Percentiles rank a stretch among this genome's conserved stretches.
Conservation (phyloP, 208 protist species). For the Trypanosoma platydactyli region DNA sequence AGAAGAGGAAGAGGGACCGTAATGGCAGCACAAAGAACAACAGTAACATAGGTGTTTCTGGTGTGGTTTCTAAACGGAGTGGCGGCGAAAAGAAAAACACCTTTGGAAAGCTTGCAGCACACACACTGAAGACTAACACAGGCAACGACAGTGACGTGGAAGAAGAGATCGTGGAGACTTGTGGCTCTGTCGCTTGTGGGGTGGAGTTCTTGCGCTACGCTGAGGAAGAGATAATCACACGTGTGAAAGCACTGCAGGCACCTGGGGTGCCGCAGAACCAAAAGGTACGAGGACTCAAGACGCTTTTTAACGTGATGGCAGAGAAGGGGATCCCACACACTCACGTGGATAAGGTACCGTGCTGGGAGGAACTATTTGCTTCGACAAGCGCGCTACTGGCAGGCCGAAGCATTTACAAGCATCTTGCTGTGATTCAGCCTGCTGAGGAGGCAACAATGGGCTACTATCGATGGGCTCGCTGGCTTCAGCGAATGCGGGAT, state of each 20-base stretch:
- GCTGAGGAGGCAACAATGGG: constrained; percentile 42
- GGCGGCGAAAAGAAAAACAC: constrained; percentile 19
- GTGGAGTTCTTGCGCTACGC: constrained; percentile 52
- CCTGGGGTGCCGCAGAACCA: constrained; percentile 73
- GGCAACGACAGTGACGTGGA: neutral
- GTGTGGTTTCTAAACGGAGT: constrained; percentile 14
- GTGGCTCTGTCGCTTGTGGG: constrained; percentile 27
- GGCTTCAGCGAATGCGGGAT: constrained; percentile 86
- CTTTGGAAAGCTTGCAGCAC: neutral
- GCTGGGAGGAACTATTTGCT: constrained; percentile 75
- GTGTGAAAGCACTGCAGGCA: constrained; percentile 79
- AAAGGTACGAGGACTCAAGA: constrained; percentile 89
- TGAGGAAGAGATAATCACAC: constrained; percentile 62
- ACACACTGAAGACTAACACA: neutral
- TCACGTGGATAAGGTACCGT: constrained; percentile 52
- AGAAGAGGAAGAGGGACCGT: constrained; percentile 10
- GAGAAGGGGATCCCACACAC: constrained; percentile 81
- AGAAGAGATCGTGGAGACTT: neutral
- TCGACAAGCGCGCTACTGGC: constrained; percentile 60
- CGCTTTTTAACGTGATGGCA: constrained; percentile 69
- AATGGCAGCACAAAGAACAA: neutral
- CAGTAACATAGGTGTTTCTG: neutral
- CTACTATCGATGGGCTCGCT: constrained; percentile 78
- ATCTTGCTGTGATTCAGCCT: constrained; percentile 31
- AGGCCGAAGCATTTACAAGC: constrained; percentile 38